Evolutionary conservation across 179 eudicot genomes (phyloP), one percentile per base, ranked within the genome.

Genomic region (Pouteria campechiana): DNA sequence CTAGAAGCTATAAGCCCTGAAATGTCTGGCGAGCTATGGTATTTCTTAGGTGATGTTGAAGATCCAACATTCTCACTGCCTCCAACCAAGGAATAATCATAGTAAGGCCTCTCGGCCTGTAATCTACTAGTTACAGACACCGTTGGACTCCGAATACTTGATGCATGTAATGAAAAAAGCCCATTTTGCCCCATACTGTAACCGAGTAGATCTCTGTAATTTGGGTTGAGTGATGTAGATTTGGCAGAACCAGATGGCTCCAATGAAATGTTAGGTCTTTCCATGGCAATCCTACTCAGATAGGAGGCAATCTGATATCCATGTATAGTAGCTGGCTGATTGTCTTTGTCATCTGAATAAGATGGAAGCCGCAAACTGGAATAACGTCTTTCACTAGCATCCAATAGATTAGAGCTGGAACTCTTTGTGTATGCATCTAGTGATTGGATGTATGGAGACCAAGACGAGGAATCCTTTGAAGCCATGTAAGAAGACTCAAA

Each of bases 11-110:
- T 55, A 21, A 64, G 78, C 14, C 83, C 84, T 13, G 96, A 90
- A 44, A 86, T 87, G 49, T 82, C 92, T 14, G 98, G 98, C 65
- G 62, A 55, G 65, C 98, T 90, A 64, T 86, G 74, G 54, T 76
- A 90, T 60, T 87, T 82, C 65, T 90, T 90, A 31, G 56, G 38
- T 45, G 67, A 48, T 28, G 41, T 73, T 39, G 65, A 18, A 50
- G 20, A 39, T 37, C 21, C 43, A 20, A 41, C 17, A 52, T 52
- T 58, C 50, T 75, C 82, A 23, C 54, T 43, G 7, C 63, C 52
- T 27, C 68, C 72, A 25, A 67, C 31, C 25, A 78, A 41, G 28
- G 25, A 36, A 50, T 55, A 61, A 39, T 65, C 90, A 41, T 64
- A 65, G 15, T 25, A 12, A 42, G 58, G 44, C 34, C 56, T 69